Base-by-base conservation (phyloP, 208 protist genomes). In the Acanthamoeba royreba region DNA sequence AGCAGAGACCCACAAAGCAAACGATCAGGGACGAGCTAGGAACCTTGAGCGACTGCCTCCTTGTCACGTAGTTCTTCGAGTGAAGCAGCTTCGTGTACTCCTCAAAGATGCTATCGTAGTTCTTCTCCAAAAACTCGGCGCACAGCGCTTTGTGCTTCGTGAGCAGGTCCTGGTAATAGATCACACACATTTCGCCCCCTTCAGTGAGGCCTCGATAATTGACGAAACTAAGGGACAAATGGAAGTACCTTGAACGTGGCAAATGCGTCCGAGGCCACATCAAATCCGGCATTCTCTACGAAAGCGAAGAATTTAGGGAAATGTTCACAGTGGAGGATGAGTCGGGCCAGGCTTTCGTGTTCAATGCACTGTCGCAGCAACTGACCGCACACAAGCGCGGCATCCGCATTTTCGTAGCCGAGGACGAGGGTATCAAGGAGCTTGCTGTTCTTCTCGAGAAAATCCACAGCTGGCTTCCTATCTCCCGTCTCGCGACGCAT, bases 221-320 rank as follows among this genome's bases (percentile, higher is more conserved):
- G 33, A 72, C 4, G 49, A 66, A 79, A 66, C 7, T 61, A 63
- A 28, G 15, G 52, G 9, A 93, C 25, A 42, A 5, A 2, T 2
- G 81, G 31, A n/a, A 89, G 49, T 22, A 96, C 97, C 87, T 98
- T 98, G 94, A 98, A 97, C 0, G 98, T 98, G 28, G 97, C 85
- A 93, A 98, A 98, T 7, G 97, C 98, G 66, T 98, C 98, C 13
- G 96, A 97, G 3, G 97, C 97, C 19, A 98, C 95, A 77, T 98
- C 98, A 94, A 98, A 98, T 35, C 97, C 95, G 28, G 94, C 33
- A 31, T 97, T 66, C 52, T 98, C 95, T 1, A 98, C 96, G 91
- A 96, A 98, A 19, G 93, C 58, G 93, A 98, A 98, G 42, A 98
- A 98, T 46, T 94, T 90, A 77, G 63, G 9, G 35, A 89, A 89